Evolutionary conservation across 352 stramenopile species (phyloP).

Genomic region (Halophytophthora batemanensis): DNA sequence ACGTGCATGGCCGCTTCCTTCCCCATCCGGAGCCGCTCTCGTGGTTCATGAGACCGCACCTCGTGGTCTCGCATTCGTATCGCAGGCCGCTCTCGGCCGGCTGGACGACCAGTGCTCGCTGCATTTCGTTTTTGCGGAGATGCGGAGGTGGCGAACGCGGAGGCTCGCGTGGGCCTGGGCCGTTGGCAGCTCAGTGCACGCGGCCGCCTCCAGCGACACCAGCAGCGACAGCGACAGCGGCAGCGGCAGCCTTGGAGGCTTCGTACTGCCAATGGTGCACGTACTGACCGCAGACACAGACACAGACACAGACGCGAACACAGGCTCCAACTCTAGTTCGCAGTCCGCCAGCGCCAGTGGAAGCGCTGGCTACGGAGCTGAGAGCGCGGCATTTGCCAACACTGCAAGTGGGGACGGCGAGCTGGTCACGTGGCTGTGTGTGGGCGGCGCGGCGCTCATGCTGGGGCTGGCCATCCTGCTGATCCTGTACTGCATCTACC

Average conservation of each 20-base stretch:
- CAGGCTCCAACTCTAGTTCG: background rate
- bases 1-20: too few relatives aligned
- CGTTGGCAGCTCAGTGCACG: background rate
- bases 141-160: constrained; percentile 20
- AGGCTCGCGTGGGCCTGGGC: constrained; percentile 4
- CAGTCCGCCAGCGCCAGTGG: background rate
- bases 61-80: too few relatives aligned
- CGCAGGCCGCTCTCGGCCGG: too few relatives aligned
- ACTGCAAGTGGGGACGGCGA: constrained; percentile 6
- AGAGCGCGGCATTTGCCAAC: constrained; percentile 3
- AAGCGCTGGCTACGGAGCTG: background rate
- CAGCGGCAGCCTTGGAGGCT: background rate
- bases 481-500: constrained; percentile 27
- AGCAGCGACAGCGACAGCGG: background rate
- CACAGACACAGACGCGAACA: background rate
- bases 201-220: background rate
- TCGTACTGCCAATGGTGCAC: background rate
- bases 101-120: too few relatives aligned
- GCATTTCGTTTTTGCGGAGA: background rate
- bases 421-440: too few relatives aligned
- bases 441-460: too few relatives aligned
- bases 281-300: background rate
- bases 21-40: too few relatives aligned
- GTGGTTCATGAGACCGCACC: too few relatives aligned
- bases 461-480: constrained; percentile 17